A percentile compares a stretch with the other conserved stretches of the same genome.
Evolutionary conservation across 768 basidiomycete genomes (phyloP).

Genomic region (Hirschioporus abietinus): DNA sequence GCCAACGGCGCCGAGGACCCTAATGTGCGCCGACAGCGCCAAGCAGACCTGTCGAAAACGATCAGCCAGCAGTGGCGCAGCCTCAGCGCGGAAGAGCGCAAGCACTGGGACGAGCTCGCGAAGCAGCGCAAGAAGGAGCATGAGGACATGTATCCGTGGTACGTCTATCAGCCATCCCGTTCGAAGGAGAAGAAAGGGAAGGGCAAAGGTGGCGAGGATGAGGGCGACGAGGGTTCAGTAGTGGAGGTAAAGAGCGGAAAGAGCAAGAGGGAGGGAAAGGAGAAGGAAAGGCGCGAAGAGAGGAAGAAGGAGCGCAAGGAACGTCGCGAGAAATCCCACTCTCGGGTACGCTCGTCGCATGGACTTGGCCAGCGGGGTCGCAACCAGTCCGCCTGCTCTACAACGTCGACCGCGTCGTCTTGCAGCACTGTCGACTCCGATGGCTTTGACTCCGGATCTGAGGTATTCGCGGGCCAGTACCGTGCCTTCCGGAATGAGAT

Average conservation of each 20-base stretch:
- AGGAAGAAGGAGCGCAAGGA: slow-evolving; percentile 43
- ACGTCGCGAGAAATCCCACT: neutral
- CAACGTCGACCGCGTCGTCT: slow-evolving; percentile 32
- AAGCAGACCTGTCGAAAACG: slow-evolving; percentile 75
- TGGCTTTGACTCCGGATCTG: slow-evolving; percentile 1
- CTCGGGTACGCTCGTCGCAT: slow-evolving; percentile 15
- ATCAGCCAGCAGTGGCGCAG: slow-evolving; percentile 80
- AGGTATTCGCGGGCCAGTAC: neutral
- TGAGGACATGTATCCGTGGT: slow-evolving; percentile 67
- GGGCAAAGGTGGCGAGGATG: slow-evolving; percentile 27
- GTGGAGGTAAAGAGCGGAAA: neutral
- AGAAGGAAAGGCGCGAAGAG: slow-evolving; percentile 37
- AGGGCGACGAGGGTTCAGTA: neutral
- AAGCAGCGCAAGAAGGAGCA: slow-evolving; percentile 80
- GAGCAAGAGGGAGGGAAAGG: slow-evolving; percentile 29
- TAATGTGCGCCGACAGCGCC: slow-evolving; percentile 45
- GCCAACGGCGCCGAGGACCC: slow-evolving; percentile 12
- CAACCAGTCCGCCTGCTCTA: slow-evolving; percentile 34
- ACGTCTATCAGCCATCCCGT: slow-evolving; percentile 74
- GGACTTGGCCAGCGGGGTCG: slow-evolving; percentile 49
- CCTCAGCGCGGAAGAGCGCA: slow-evolving; percentile 57
- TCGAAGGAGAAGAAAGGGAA: slow-evolving; percentile 47
- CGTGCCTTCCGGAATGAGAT: neutral
- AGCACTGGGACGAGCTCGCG: slow-evolving; percentile 71
- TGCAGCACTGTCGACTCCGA: slow-evolving; percentile 2